phyloP scores from a whole-genome alignment of 2,329 filamentous ascomycete genomes.

The Penicillium sp. region DNA sequence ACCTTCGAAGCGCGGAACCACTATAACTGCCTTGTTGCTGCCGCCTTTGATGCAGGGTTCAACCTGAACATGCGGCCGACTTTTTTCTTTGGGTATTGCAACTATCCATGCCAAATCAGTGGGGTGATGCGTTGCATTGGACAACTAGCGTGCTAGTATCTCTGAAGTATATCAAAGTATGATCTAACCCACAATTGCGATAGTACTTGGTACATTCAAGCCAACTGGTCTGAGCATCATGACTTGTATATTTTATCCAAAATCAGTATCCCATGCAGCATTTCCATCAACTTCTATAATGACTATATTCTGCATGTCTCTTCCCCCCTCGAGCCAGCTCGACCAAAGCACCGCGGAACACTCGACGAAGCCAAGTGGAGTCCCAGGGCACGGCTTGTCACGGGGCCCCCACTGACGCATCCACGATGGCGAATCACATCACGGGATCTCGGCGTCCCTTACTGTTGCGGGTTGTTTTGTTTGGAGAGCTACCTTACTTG shows the following conservation, averaged over 20 bases:
- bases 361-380: neutral
- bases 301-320: neutral
- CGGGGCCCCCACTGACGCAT: conserved; percentile 9
- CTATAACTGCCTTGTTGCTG: conserved; percentile 61
- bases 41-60: conserved; percentile 61
- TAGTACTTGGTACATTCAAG: too few relatives aligned
- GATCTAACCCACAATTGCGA: too few relatives aligned
- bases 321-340: too few relatives aligned
- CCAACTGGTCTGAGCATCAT: too few relatives aligned
- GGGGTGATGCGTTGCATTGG: conserved; percentile 59
- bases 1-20: conserved; percentile 58
- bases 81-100: conserved; percentile 58
- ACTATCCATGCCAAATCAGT: conserved; percentile 55
- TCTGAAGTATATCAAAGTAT: neutral
- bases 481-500: conserved; percentile 23
- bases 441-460: conserved; percentile 18
- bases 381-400: conserved; percentile 21
- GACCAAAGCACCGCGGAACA: neutral
- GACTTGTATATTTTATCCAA: too few relatives aligned
- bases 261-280: too few relatives aligned
- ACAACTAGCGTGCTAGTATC: conserved; percentile 12
- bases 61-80: conserved; percentile 61
- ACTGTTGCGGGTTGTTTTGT: conserved; percentile 26
- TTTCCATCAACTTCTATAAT: neutral
- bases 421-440: conserved; percentile 19